Evolutionary conservation across 1,284 basidiomycete species (phyloP).

Genomic region (Lentinula novae-zelandiae): DNA sequence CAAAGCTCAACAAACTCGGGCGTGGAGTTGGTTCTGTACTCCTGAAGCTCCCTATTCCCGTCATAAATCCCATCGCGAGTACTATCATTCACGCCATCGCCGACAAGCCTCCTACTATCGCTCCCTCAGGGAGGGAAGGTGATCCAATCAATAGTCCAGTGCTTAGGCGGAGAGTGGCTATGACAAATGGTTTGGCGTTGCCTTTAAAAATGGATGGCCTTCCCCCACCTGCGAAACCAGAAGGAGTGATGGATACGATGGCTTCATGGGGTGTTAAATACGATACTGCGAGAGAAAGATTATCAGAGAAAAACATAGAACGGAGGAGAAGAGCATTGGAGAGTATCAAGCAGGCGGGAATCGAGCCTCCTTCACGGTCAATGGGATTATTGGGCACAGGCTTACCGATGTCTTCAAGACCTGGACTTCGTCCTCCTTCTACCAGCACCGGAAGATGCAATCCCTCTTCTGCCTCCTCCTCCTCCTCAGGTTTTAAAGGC

Average conservation of each 20-base stretch:
- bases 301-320: conserved; percentile 16
- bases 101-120: conserved; percentile 14
- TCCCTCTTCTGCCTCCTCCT: neutral
- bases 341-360: conserved; percentile 10
- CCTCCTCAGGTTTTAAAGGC: neutral
- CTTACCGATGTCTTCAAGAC: neutral
- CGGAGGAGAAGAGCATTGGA: conserved; percentile 8
- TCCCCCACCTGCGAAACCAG: conserved; percentile 18
- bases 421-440: neutral
- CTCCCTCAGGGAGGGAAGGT: neutral
- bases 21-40: conserved; percentile 17
- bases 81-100: conserved; percentile 16
- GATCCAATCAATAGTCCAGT: neutral
- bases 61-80: conserved; percentile 7
- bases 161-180: conserved; percentile 11
- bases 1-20: conserved; percentile 15
- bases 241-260: conserved; percentile 20
- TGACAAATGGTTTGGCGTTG: conserved; percentile 15
- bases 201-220: conserved; percentile 15
- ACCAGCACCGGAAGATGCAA: neutral
- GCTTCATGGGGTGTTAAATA: conserved; percentile 17
- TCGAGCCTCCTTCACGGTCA: neutral
- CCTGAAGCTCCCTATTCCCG: conserved; percentile 15
- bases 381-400: neutral
- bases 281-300: conserved; percentile 13